Evolutionary conservation across 2,329 filamentous ascomycete species (phyloP), one percentile per base, ranked within the genome.

Genomic region (Fusarium torreyae): DNA sequence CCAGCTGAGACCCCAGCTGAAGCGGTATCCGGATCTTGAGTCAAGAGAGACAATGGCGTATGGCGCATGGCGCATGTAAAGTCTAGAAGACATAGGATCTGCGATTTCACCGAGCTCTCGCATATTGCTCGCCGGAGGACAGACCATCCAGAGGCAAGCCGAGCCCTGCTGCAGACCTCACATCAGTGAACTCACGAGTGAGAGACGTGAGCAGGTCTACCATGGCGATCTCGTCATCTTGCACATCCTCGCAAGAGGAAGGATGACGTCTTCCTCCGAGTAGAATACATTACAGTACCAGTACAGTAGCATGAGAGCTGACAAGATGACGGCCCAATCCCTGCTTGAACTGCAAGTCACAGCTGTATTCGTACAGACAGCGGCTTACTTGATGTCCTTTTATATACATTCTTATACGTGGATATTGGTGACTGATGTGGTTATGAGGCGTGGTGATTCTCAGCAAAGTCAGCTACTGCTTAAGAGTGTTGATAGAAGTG

Each of bases 101-200:
- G 70, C 62, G 56, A 66, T 72, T 60, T 72, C 64, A 66, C 60
- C 64, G 56, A 73, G 73, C 62, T 69, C 60, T 71, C 57, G 56
- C 54, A 38, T 45, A 53, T 53, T 66, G 69, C 64, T 73, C 69
- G 63, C 59, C 64, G 65, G 70, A 64, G 63, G 62, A 59, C 58
- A 68, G 70, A 63, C 66, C 64, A 73, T 71, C 63, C 72, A 75
- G 73, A 74, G 73, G 73, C 73, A 75, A 75, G 73, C 71, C 73
- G 71, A 74, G 73, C 73, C 73, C 73, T 74, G 71, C 59, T 66
- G 68, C 71, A 69, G 71, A 63, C 55, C 60, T 70, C 57, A 63
- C 63, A 45, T 54, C 59, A 57, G 65, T 69, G 61, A 57, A 53
- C 50, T 40, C 45, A 63, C 51, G 57, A 60, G 63, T 66, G 70